Conservation (phyloP, 306 rosid genomes). For the Lotus japonicus region DNA sequence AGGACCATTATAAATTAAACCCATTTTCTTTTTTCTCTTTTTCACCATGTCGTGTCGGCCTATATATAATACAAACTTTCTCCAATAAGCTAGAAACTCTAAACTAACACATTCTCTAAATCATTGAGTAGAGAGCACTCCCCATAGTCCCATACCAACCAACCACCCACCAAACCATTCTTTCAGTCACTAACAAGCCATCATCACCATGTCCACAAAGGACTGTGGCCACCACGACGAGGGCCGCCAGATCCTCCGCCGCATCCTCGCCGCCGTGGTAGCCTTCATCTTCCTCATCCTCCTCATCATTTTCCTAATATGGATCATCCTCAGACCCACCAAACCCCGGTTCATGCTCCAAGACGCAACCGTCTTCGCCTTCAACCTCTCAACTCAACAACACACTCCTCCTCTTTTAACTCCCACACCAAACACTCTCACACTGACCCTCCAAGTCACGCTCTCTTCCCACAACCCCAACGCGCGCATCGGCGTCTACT, state of each 20-base stretch:
- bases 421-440: constrained; percentile 33
- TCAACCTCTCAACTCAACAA: constrained; percentile 34
- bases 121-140: too few relatives aligned
- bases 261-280: not conserved
- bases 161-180: not conserved
- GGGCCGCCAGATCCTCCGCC: constrained; percentile 23
- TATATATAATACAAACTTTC: not conserved
- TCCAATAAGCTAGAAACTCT: not conserved
- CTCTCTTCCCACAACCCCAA: constrained; percentile 57
- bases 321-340: constrained; percentile 52
- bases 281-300: constrained; percentile 27
- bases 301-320: constrained; percentile 36
- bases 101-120: too few relatives aligned
- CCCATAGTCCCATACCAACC: too few relatives aligned
- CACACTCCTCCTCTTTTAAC: not conserved
- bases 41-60: too few relatives aligned
- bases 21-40: too few relatives aligned
- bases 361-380: constrained; percentile 58
- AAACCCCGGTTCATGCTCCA: constrained; percentile 58
- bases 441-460: constrained; percentile 47
- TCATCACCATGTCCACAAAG: constrained; percentile 38
- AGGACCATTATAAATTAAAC: too few relatives aligned
- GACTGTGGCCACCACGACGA: constrained; percentile 39
- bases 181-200: not conserved
- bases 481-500: constrained; percentile 50